Conservation (phyloP, 306 rosid species). For the Corylus americana region DNA sequence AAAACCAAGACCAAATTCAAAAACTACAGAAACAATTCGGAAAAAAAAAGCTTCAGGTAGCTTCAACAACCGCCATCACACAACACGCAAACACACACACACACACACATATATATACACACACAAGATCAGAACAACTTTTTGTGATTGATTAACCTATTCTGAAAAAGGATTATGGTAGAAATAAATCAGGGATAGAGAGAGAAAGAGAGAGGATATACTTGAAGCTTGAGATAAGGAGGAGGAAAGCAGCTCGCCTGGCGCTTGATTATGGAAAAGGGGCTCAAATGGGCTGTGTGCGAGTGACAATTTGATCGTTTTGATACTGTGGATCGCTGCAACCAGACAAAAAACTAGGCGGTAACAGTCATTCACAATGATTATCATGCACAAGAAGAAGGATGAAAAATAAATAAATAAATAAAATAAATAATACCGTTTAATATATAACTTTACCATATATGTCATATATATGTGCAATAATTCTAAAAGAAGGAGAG, state of each 20-base stretch:
- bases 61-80: background rate
- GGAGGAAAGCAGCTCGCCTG: background rate
- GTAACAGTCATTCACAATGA: background rate
- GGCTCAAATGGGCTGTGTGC: background rate
- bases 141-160: background rate
- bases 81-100: background rate
- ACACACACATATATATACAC: background rate
- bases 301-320: background rate
- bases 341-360: background rate
- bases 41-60: background rate
- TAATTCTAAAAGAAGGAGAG: too few species aligned
- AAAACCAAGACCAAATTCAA: background rate
- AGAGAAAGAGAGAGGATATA: background rate
- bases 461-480: too few species aligned
- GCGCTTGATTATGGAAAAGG: background rate
- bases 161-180: background rate
- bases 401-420: too few species aligned
- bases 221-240: background rate
- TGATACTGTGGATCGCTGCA: background rate
- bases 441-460: too few species aligned
- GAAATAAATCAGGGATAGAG: background rate
- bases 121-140: background rate
- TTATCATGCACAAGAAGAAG: background rate
- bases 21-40: background rate
- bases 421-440: too few species aligned